Conservation (phyloP, 345 rosid species). For the Boechera stricta region DNA sequence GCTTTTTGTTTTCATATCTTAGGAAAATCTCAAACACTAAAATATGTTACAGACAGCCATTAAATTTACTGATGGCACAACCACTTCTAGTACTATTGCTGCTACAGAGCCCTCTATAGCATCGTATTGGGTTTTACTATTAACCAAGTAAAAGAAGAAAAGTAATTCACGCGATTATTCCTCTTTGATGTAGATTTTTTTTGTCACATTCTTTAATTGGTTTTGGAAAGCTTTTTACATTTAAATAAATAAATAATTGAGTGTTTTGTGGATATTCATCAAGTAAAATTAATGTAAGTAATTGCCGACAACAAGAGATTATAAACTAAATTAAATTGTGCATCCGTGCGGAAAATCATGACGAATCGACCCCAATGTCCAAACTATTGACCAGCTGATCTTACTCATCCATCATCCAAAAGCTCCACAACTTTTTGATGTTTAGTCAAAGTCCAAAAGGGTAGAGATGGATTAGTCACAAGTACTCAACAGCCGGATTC, state of each 20-base stretch:
- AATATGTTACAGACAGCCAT: background rate
- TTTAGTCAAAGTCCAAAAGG: constrained; percentile 22
- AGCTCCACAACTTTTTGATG: background rate
- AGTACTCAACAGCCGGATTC: background rate
- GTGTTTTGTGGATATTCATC: background rate
- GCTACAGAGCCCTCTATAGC: background rate
- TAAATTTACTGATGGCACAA: background rate
- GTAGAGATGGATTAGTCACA: background rate
- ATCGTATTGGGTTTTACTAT: too few relatives aligned
- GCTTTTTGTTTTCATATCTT: background rate
- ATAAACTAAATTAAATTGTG: background rate
- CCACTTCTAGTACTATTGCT: background rate
- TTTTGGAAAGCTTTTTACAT: background rate
- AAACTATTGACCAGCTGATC: background rate
- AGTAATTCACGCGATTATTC: background rate
- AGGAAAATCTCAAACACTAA: background rate
- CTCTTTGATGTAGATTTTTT: background rate
- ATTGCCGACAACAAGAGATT: background rate
- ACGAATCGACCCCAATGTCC: background rate
- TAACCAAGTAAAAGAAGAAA: background rate
- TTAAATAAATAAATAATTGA: too few relatives aligned
- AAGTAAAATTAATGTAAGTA: background rate
- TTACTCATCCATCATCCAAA: background rate
- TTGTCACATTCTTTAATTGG: background rate
- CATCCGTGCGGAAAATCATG: background rate